Evolutionary conservation across 2,329 filamentous ascomycete genomes (phyloP), one percentile per base, ranked within the genome.

Genomic region (Diaporthe helianthi): DNA sequence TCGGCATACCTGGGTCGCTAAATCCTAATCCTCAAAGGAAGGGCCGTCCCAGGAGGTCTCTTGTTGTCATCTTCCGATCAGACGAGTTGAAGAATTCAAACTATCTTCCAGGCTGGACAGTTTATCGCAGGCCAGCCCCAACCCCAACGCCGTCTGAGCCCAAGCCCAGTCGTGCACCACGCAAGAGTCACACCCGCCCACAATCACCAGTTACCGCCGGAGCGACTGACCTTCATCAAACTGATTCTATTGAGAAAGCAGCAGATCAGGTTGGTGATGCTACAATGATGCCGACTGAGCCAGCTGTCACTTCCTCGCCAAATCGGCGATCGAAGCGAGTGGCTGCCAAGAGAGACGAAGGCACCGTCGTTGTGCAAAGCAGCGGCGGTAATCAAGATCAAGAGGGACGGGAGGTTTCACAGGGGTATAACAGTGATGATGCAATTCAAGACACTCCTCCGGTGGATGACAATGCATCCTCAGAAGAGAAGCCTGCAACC

Each of bases 41-140:
- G 65, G 78, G 79, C 4, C 76, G 78, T 15, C 74, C 74, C 33
- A 76, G 74, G 70, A 76, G 78, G 73, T 77, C 76, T 13, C 60
- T 76, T 6, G 75, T 80, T 29, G 69, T 77, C 2, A 71, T 78
- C 3, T 77, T 80, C 53, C 76, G 72, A 46, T 75, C 73, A 0
- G 71, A 75, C 12, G 76, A 76, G 54, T 70, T 80, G 31, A 76
- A 75, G 29, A 63, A 73, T 24, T 55, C 53, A 3, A 53, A 55
- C 5, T 71, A 72, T n/a, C 71, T 74, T 9, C 68, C 67, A 33
- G 70, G 67, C 4, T 71, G 70, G 70, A 24, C 44, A 9, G 67
- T 52, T 33, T 68, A 66, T 38, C 53, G 69, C 22, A 46, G 63
- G 36, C 64, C 64, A 66, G 3, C n/a, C n/a, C 51, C 54, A 66